Base-by-base conservation (phyloP, 805 yeast species). In the Cyberlindnera sargentensis region DNA sequence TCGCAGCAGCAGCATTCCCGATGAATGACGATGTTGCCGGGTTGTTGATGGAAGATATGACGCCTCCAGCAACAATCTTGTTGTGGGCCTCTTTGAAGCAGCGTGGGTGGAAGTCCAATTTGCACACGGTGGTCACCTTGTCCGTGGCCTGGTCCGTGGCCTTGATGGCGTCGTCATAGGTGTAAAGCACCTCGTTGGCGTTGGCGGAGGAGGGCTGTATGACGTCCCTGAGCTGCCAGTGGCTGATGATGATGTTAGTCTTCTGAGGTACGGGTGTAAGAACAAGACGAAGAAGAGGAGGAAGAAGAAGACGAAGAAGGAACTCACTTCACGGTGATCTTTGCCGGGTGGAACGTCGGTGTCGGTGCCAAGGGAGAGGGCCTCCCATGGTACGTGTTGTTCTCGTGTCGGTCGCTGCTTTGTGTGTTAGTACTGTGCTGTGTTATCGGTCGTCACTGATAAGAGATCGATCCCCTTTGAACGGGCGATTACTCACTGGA, bases 201-300 rank as follows among this genome's bases (percentile, higher is more conserved):
- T 60, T 45, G 39, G 54, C 48, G 43, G 81, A 60, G 15, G 70
- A 64, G 11, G 75, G 72, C 50, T 79, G 75, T 5, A 88, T 67
- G 55, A 88, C 70, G 56, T 88, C 91, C 32, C 95, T 70, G 30
- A 88, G 68, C 61, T 87, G 96, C 95, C 95, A 88, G 65, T 87
- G 82, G 25, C 61, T 54, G 28, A 15, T 34, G 20, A 15, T 15
- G 20, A 7, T 31, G 33, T 31, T 31, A 15, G 31, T 23, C 11
- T 2, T 8, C n/a, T 24, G 34, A 24, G 28, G 27, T 25, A 43
- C 29, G 38, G 37, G 39, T 37, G 6, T 3, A 15, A 11, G 25
- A 26, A 53, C 32, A 25, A 43, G 20, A 15, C 20, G 20, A 15
- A 15, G 20, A 15, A 15, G 20, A 15, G 20, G 20, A 15, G 20